Percentiles rank a stretch among this genome's conserved stretches.
These are phyloP conservation scores for Tolypocladium tundrense DNA, from an alignment of 2,329 filamentous ascomycete genomes.

Conservation along the genomic window DNA sequence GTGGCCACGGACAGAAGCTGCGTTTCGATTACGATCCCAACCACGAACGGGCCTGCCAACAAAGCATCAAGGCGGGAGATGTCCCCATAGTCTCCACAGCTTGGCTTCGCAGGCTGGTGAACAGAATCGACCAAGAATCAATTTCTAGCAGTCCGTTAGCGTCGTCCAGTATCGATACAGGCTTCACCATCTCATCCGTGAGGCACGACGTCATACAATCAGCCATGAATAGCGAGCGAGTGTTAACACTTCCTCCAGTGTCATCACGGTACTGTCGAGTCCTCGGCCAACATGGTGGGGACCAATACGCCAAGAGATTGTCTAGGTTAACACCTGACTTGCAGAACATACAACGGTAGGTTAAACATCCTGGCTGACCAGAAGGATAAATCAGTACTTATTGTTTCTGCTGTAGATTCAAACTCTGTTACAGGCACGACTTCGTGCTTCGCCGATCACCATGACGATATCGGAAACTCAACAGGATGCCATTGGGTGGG, in stretches of 20 bases:
- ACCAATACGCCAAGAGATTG: background rate
- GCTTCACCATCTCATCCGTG: background rate
- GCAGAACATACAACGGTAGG: background rate
- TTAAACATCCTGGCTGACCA: background rate
- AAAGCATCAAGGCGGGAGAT: slow-evolving; percentile 2
- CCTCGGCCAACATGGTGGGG: background rate
- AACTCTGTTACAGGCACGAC: background rate
- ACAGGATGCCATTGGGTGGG: background rate
- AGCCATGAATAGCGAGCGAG: background rate
- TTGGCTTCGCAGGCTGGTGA: background rate
- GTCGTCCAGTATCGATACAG: background rate
- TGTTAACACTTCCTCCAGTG: background rate
- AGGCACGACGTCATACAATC: background rate
- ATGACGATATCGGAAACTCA: background rate
- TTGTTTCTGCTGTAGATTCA: background rate
- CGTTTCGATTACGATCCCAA: background rate
- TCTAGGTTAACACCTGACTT: background rate
- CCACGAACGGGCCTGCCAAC: slow-evolving; percentile 1
- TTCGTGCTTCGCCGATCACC: background rate
- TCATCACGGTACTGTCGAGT: background rate
- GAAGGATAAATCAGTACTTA: background rate
- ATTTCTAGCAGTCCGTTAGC: background rate
- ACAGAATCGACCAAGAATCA: background rate
- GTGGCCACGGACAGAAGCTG: background rate
- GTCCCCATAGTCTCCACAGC: slow-evolving; percentile 1